Evolutionary conservation across 306 rosid genomes (phyloP).

Genomic region (cucumber (Cucumis sativus)): Cucumber_9930_V3 NC_026658.2:4335001-4335500

Average conservation of each 20-base stretch:
- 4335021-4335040: too few species aligned
- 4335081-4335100: neutral
- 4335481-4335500: neutral
- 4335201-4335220: neutral
- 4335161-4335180: neutral
- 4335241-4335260: neutral
- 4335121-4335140: neutral
- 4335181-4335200: slow-evolving; percentile 1
- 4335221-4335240: neutral
- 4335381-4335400: too few species aligned
- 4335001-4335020: too few species aligned
- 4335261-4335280: neutral
- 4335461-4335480: neutral
- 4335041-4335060: too few species aligned
- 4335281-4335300: neutral
- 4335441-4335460: too few species aligned
- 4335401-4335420: too few species aligned
- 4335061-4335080: neutral
- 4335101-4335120: neutral
- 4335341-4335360: neutral
- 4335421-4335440: too few species aligned
- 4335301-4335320: neutral
- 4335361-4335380: neutral
- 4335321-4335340: neutral
- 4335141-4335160: neutral